phyloP scores from a whole-genome alignment of 805 yeast species.

The Sugiyamaella smithiae region DNA sequence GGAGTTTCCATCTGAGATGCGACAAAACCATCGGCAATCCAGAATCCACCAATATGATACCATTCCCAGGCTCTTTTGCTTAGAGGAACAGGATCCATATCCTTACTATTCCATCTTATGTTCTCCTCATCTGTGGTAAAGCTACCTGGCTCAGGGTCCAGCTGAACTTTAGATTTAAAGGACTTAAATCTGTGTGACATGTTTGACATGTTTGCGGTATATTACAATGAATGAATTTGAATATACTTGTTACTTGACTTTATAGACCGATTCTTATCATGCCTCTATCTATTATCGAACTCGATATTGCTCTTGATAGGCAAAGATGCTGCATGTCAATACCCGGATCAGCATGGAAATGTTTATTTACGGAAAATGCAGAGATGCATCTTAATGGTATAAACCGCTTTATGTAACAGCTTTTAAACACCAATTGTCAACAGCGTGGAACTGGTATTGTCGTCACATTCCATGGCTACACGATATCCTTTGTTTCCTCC shows the following conservation, averaged over 20 bases:
- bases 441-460: too few species aligned
- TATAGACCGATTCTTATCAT: neutral
- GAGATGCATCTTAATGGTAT: too few species aligned
- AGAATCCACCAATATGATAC: slow-evolving; percentile 42
- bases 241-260: neutral
- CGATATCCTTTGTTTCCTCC: too few species aligned
- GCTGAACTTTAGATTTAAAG: neutral
- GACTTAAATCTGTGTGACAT: neutral
- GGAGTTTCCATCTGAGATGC: slow-evolving; percentile 91
- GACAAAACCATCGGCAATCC: slow-evolving; percentile 90
- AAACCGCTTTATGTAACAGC: too few species aligned
- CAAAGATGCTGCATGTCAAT: too few species aligned
- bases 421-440: too few species aligned
- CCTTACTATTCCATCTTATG: slow-evolving; percentile 14
- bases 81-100: slow-evolving; percentile 16
- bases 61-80: slow-evolving; percentile 19
- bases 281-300: too few species aligned
- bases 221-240: neutral
- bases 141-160: slow-evolving; percentile 11
- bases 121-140: slow-evolving; percentile 8
- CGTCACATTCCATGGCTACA: too few species aligned
- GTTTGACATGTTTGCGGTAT: neutral
- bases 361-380: too few species aligned
- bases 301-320: neutral
- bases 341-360: too few species aligned